Percentiles rank a stretch among this genome's conserved stretches.
Conservation (phyloP, 2,329 filamentous ascomycete genomes). For the Graphilbum fragrans region DNA sequence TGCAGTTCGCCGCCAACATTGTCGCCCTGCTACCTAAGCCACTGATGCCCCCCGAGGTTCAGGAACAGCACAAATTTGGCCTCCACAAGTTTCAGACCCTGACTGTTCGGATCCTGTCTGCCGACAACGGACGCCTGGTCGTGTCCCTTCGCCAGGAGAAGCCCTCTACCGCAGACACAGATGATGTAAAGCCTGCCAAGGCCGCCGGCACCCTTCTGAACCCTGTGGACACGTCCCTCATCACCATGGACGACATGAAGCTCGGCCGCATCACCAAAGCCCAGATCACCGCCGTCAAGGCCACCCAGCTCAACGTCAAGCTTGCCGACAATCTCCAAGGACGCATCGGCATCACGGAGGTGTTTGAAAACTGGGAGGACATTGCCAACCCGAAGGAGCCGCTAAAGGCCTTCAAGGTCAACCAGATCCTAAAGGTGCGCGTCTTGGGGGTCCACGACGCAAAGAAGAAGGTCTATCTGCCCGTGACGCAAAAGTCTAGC, state of each 20-base stretch:
- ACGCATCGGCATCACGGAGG: conserved; percentile 83
- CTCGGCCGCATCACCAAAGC: conserved; percentile 66
- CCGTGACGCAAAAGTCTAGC: conserved; percentile 72
- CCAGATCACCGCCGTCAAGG: conserved; percentile 71
- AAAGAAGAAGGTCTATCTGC: conserved; percentile 79
- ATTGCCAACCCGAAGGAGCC: conserved; percentile 75
- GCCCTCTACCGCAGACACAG: conserved; percentile 15
- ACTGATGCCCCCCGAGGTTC: conserved; percentile 59
- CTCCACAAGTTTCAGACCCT: conserved; percentile 67
- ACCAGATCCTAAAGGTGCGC: conserved; percentile 60
- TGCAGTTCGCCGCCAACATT: conserved; percentile 73
- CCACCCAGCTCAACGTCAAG: conserved; percentile 84
- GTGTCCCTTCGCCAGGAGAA: conserved; percentile 37
- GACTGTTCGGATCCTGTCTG: conserved; percentile 55
- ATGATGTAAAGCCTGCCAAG: not conserved
- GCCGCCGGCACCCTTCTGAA: conserved; percentile 20
- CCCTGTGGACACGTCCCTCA: conserved; percentile 49
- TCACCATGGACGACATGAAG: conserved; percentile 57
- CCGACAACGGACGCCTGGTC: conserved; percentile 61
- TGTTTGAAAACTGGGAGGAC: conserved; percentile 80
- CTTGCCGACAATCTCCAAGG: conserved; percentile 81
- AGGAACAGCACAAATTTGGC: conserved; percentile 59
- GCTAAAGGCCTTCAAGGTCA: conserved; percentile 58
- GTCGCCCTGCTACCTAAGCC: conserved; percentile 71
- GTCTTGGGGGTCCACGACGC: conserved; percentile 84